Conservation (phyloP, 2,329 filamentous ascomycete species). For the Ceratocystis cacaofunesta region DNA sequence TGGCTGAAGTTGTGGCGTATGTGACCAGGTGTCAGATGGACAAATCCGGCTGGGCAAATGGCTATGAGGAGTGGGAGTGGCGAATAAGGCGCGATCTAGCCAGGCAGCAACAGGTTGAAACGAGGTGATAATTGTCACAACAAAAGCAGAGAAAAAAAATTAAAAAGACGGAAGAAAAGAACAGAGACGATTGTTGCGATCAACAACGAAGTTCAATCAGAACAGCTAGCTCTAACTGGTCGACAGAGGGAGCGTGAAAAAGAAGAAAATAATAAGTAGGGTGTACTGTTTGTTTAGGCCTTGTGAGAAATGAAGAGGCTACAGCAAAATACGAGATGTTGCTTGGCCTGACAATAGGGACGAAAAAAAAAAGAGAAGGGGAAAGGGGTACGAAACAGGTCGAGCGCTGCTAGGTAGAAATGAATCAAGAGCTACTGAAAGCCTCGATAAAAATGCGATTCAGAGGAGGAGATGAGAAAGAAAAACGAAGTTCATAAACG, state of each 20-base stretch:
- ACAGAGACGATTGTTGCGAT: conserved; percentile 4
- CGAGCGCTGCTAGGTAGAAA: conserved; percentile 3
- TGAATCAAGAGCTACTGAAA: conserved; percentile 17
- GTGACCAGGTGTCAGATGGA: conserved; percentile 5
- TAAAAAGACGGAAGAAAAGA: conserved; percentile 3
- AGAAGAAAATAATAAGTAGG: background rate
- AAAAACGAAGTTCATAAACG: conserved; percentile 10
- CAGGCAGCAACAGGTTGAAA: conserved; percentile 8
- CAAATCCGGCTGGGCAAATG: conserved; percentile 8
- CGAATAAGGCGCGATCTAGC: conserved; percentile 14
- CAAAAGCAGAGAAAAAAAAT: conserved; percentile 1
- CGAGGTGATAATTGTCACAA: conserved; percentile 1
- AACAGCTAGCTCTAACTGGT: background rate
- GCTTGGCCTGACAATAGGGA: background rate
- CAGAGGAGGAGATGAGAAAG: background rate
- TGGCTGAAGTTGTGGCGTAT: background rate
- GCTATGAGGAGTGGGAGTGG: conserved; percentile 11
- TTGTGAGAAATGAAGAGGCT: conserved; percentile 10
- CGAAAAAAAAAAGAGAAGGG: background rate
- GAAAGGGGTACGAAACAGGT: conserved; percentile 6
- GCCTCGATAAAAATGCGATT: conserved; percentile 10
- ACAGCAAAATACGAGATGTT: conserved; percentile 12
- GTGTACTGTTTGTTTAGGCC: conserved; percentile 8
- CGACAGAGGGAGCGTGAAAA: conserved; percentile 8
- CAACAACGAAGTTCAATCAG: background rate